These are phyloP conservation scores for Mucor irregularis DNA, from an alignment of 371 early-diverging fungal species.

Conservation along the genomic window DNA sequence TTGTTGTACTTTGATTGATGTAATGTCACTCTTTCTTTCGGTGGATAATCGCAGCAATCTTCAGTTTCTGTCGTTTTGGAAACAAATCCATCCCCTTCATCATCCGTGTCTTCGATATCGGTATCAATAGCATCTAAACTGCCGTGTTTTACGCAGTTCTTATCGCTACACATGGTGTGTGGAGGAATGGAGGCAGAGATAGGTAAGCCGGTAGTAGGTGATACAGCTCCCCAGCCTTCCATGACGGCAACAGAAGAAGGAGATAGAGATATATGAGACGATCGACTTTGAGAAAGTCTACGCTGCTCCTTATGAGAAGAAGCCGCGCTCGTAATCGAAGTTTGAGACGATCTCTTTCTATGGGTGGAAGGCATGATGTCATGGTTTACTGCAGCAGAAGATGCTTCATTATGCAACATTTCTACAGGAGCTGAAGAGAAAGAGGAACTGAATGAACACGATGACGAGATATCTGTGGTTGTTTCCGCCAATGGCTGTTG, in stretches of 20 bases:
- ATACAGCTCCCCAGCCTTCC: conserved; percentile 36
- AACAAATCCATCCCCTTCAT: not conserved
- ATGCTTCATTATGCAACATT: not conserved
- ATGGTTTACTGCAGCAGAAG: not conserved
- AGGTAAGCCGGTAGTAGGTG: conserved; percentile 34
- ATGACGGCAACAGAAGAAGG: conserved; percentile 35
- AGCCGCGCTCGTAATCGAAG: not conserved
- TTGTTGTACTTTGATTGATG: not conserved
- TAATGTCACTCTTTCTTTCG: too few relatives aligned
- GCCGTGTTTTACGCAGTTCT: conserved; percentile 11
- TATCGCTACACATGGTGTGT: conserved; percentile 21
- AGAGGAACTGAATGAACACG: conserved; percentile 10
- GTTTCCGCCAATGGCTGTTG: not conserved
- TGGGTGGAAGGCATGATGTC: not conserved
- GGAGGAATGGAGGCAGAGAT: conserved; percentile 34
- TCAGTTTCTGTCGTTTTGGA: conserved; percentile 3
- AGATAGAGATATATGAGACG: conserved; percentile 14
- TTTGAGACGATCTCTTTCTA: conserved; percentile 4
- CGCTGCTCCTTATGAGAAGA: conserved; percentile 2
- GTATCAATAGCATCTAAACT: not conserved
- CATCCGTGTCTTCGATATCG: not conserved
- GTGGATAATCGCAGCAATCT: too few relatives aligned
- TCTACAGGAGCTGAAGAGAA: conserved; percentile 12
- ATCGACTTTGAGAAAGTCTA: not conserved
- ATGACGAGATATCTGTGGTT: conserved; percentile 2